Conservation (phyloP, 257 asterid genomes). For the Ilex asprella region DNA sequence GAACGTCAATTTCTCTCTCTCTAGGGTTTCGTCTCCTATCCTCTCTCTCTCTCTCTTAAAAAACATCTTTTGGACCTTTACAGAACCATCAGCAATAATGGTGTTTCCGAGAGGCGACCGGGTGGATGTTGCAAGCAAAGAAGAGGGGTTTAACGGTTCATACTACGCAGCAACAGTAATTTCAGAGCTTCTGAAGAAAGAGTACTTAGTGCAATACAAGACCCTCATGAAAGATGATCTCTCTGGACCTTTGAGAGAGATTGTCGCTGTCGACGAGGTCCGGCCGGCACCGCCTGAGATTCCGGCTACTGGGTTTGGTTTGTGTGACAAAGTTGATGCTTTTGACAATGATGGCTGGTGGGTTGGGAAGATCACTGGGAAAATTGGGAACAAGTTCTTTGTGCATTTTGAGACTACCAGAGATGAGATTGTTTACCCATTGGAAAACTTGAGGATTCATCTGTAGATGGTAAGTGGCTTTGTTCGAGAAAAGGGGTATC, state of each 20-base stretch:
- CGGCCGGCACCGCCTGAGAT: constrained; percentile 25
- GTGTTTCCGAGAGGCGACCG: constrained; percentile 5
- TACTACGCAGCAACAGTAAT: constrained; percentile 17
- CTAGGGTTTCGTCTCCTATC: too few relatives aligned
- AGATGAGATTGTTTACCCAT: constrained; percentile 19
- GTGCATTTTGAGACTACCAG: constrained; percentile 21
- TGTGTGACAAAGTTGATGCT: constrained; percentile 16
- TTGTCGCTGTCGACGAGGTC: constrained; percentile 11
- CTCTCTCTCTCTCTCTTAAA: too few relatives aligned
- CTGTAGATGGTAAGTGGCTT: constrained; percentile 25
- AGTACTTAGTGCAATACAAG: constrained; percentile 15
- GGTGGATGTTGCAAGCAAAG: constrained; percentile 18
- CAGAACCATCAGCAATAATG: neutral
- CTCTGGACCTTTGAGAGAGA: constrained; percentile 23
- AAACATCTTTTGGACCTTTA: too few relatives aligned
- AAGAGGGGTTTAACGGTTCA: constrained; percentile 20
- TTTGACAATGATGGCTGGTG: constrained; percentile 32
- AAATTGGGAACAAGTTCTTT: neutral
- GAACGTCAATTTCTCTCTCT: too few relatives aligned
- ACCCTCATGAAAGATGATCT: constrained; percentile 15
- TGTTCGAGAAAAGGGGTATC: neutral
- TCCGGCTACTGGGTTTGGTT: neutral
- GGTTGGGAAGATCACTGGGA: constrained; percentile 17
- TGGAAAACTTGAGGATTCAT: constrained; percentile 22
- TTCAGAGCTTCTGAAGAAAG: constrained; percentile 2